A percentile compares a stretch with the other conserved stretches of the same genome.
Evolutionary conservation across 768 basidiomycete genomes (phyloP).

Genomic region (Tulasnella sp.): DNA sequence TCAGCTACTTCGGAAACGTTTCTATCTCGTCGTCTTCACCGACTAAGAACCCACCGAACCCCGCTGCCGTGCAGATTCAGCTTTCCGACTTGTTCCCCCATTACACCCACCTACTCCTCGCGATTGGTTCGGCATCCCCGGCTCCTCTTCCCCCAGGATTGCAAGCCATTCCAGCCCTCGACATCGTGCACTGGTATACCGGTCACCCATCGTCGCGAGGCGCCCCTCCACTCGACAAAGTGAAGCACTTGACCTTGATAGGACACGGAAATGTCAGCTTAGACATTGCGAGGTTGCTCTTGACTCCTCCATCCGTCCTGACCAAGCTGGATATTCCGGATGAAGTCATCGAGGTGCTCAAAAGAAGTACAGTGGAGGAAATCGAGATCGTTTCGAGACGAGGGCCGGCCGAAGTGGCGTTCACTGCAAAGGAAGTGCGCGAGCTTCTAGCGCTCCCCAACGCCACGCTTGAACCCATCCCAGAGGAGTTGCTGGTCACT

Average conservation of each 20-base stretch:
- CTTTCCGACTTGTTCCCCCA: conserved; percentile 64
- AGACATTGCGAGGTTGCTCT: conserved; percentile 87
- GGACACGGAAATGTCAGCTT: conserved; percentile 96
- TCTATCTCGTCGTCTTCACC: conserved; percentile 41
- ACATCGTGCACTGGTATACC: conserved; percentile 96
- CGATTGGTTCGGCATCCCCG: conserved; percentile 77
- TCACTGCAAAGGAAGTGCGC: conserved; percentile 89
- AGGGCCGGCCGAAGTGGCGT: conserved; percentile 86
- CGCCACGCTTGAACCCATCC: conserved; percentile 68
- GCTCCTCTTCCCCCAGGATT: conserved; percentile 44
- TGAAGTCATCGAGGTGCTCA: conserved; percentile 69
- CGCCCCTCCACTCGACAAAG: conserved; percentile 65
- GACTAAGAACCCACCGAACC: conserved; percentile 26
- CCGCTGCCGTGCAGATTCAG: conserved; percentile 57
- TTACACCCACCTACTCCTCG: conserved; percentile 86
- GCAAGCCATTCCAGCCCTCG: conserved; percentile 68
- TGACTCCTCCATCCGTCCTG: conserved; percentile 67
- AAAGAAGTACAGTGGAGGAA: conserved; percentile 63
- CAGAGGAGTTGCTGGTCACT: conserved; percentile 46
- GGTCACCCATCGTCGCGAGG: conserved; percentile 62
- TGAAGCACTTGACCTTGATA: conserved; percentile 77
- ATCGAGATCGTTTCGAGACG: conserved; percentile 85
- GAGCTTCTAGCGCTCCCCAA: conserved; percentile 73
- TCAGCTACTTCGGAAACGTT: conserved; percentile 92
- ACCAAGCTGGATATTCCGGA: conserved; percentile 76